Conservation (phyloP, 176 grass and related monocot genomes). For the Miscanthus lutarioriparius region DNA sequence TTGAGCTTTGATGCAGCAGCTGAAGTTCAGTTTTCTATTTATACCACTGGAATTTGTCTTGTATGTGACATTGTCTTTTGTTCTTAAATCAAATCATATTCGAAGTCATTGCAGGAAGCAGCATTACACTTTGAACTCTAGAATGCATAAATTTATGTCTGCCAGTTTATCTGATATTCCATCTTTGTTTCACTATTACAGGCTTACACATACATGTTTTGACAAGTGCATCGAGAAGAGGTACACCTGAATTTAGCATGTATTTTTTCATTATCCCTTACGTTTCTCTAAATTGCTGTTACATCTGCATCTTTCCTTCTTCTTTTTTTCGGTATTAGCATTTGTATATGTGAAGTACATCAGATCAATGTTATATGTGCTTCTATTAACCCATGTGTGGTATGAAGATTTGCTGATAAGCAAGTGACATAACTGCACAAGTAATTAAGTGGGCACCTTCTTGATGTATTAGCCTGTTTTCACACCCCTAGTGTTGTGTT, state of each 20-base stretch:
- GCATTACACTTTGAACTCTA: neutral
- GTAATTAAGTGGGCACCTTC: neutral
- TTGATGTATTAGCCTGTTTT: neutral
- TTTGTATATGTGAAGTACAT: neutral
- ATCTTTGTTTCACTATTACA: conserved; percentile 26
- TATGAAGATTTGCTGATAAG: neutral
- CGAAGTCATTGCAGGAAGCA: neutral
- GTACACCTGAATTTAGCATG: conserved; percentile 25
- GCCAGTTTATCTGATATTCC: neutral
- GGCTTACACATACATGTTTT: conserved; percentile 70
- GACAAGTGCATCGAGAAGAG: conserved; percentile 76
- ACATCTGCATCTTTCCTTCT: neutral
- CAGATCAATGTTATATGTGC: neutral
- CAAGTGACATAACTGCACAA: neutral
- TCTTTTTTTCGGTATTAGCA: neutral
- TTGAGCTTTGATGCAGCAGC: neutral
- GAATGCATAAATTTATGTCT: neutral
- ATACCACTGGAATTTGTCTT: neutral
- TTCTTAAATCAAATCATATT: neutral
- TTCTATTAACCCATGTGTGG: neutral
- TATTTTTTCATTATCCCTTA: neutral
- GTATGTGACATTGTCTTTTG: neutral
- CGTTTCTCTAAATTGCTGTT: neutral
- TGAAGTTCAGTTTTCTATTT: conserved; percentile 2
- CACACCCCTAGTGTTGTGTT: neutral